Base-by-base conservation (phyloP, 805 yeast species). In the Yamadazyma phyllophila region DNA sequence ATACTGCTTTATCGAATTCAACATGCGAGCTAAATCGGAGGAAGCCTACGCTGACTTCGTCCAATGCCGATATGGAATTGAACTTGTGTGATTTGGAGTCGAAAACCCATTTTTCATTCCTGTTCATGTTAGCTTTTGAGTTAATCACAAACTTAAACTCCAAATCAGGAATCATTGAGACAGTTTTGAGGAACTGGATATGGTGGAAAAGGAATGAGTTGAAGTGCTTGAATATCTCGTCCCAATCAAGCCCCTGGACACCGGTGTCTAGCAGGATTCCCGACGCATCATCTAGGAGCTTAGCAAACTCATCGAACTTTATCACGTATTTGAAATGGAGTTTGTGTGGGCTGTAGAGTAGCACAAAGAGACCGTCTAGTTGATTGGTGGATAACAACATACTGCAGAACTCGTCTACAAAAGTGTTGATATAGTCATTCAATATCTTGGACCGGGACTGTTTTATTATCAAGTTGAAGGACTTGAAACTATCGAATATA, bases 401-500 rank as follows among this genome's bases (percentile, higher is more conserved):
- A 7, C 34, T 20, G 15, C 44, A 30, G 26, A 52, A 35, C 4
- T 43, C 45, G 29, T 47, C 39, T 9, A 71, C 66, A 16, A 77
- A 65, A 10, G 58, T 56, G 30, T 67, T 65, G 6, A 77, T 54
- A 65, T 76, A 82, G 2, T 61, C 60, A 43, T 65, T 56, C n/a
- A 81, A 66, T 8, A 64, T 66, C 0, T 81, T 81, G 36, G 76
- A 78, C 35, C 81, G 60, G 47, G 67, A 64, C 44, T 67, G 69
- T 48, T 65, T 61, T 3, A 72, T 67, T 0, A 75, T 62, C n/a
- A 67, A 47, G 38, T 73, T 74, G 52, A 76, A 76, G 26, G 73
- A 66, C 17, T 71, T 67, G 2, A 65, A 63, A 10, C 58, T 56
- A 16, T 63, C 66, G 56, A 77, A 86, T 0, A 83, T 68, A 41